Conservation (phyloP, 176 grass and related monocot species). For the Triticum urartu region DNA sequence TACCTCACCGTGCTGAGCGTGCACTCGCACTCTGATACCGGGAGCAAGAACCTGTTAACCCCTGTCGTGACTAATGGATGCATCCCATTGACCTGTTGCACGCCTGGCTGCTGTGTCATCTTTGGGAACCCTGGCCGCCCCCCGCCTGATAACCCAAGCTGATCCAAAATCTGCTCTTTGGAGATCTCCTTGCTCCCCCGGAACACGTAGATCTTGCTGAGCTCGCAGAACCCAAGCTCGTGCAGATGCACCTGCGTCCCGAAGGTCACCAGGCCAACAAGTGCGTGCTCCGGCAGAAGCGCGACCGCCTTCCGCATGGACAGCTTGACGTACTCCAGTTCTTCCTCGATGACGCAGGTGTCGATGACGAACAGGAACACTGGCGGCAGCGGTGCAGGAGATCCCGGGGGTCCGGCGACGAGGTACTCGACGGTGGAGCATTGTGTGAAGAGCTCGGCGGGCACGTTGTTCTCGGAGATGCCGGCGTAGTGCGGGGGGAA, state of each 20-base stretch:
- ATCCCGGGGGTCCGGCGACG: constrained; percentile 33
- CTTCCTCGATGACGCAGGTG: constrained; percentile 96
- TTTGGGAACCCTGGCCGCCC: constrained; percentile 65
- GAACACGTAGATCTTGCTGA: constrained; percentile 96
- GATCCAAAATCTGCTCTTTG: constrained; percentile 95
- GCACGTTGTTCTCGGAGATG: constrained; percentile 83
- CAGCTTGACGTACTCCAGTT: constrained; percentile 77
- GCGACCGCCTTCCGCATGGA: constrained; percentile 81
- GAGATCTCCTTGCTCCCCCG: constrained; percentile 93
- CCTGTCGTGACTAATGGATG: constrained; percentile 39
- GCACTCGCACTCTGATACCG: constrained; percentile 84
- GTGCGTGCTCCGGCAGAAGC: constrained; percentile 82
- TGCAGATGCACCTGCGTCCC: constrained; percentile 96
- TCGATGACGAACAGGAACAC: constrained; percentile 97
- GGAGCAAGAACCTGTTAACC: constrained; percentile 86
- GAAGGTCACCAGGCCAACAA: constrained; percentile 87
- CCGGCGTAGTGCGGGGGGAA: constrained; percentile 86
- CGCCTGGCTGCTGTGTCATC: constrained; percentile 38
- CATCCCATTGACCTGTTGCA: constrained; percentile 53
- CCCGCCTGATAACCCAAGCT: constrained; percentile 63
- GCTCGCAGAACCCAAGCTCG: constrained; percentile 89
- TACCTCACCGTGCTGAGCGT: constrained; percentile 73
- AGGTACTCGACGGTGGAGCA: constrained; percentile 91
- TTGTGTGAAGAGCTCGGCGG: constrained; percentile 81
- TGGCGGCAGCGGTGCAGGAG: constrained; percentile 48